These are phyloP conservation scores for Leptomonas pyrrhocoris DNA, from an alignment of 208 protist genomes.

Conservation along the genomic window DNA sequence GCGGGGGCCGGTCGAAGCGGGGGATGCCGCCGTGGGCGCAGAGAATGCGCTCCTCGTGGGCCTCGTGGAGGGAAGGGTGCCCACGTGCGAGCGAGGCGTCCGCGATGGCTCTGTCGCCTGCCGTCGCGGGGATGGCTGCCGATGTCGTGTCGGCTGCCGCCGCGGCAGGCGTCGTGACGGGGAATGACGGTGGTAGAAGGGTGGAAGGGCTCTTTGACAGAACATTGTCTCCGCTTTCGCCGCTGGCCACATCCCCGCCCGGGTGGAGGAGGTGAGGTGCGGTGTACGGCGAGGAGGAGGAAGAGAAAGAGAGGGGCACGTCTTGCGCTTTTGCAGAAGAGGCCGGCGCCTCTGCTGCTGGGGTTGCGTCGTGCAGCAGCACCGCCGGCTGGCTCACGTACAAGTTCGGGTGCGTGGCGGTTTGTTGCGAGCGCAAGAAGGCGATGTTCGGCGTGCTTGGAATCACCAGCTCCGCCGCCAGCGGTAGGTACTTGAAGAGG, in stretches of 20 bases:
- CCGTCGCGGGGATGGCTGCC: neutral
- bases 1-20: constrained; percentile 55
- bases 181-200: neutral
- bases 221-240: constrained; percentile 8
- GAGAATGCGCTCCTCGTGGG: constrained; percentile 69
- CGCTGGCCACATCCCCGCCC: constrained; percentile 21
- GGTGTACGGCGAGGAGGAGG: neutral
- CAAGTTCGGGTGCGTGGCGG: constrained; percentile 40
- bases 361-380: constrained; percentile 20
- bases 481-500: constrained; percentile 77
- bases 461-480: constrained; percentile 66
- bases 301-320: neutral
- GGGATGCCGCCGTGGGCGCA: constrained; percentile 84
- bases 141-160: neutral
- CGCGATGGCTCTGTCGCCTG: constrained; percentile 33
- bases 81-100: constrained; percentile 24
- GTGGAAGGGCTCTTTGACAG: neutral
- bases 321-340: neutral
- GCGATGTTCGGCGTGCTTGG: constrained; percentile 49
- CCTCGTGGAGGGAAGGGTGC: constrained; percentile 34
- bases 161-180: neutral
- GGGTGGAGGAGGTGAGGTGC: neutral
- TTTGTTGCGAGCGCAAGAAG: constrained; percentile 35
- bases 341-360: neutral
- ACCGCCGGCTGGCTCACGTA: constrained; percentile 42